These are phyloP conservation scores for Suhomyces yuchorum DNA, from an alignment of 1,139 yeast genomes.

Conservation along the genomic window DNA sequence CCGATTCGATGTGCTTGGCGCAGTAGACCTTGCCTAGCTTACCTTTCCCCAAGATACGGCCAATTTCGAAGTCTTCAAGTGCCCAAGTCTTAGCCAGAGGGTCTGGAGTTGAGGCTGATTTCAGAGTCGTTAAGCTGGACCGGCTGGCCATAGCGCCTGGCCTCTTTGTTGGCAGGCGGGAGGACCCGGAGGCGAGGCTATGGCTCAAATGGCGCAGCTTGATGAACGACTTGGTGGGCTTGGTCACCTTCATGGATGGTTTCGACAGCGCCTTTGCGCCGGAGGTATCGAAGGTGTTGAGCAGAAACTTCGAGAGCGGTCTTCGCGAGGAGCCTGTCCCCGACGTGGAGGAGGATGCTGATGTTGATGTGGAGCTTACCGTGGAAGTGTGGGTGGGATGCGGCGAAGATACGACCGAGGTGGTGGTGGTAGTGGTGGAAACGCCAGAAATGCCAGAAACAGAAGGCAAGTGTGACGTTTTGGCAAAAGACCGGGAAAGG, in stretches of 20 bases:
- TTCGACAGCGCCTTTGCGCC: slow-evolving; percentile 4
- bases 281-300: slow-evolving; percentile 21
- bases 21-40: slow-evolving; percentile 92
- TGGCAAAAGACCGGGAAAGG: slow-evolving; percentile 15
- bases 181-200: not conserved
- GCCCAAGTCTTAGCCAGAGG: slow-evolving; percentile 14
- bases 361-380: slow-evolving; percentile 1
- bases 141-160: not conserved
- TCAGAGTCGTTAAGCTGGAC: not conserved
- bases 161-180: slow-evolving; percentile 14
- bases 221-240: slow-evolving; percentile 12
- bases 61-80: slow-evolving; percentile 78
- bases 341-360: not conserved
- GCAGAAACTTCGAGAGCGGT: slow-evolving; percentile 22
- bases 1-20: slow-evolving; percentile 73
- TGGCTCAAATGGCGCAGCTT: slow-evolving; percentile 9
- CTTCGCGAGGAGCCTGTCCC: slow-evolving; percentile 10
- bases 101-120: slow-evolving; percentile 1
- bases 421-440: no score
- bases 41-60: slow-evolving; percentile 88
- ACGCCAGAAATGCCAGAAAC: slow-evolving; percentile 11
- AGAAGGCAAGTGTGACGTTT: slow-evolving; percentile 6
- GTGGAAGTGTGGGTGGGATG: not conserved
- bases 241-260: not conserved
- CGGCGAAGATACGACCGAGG: not conserved